Conservation (phyloP, 768 basidiomycete species). For the Chalciporus piperatus region DNA sequence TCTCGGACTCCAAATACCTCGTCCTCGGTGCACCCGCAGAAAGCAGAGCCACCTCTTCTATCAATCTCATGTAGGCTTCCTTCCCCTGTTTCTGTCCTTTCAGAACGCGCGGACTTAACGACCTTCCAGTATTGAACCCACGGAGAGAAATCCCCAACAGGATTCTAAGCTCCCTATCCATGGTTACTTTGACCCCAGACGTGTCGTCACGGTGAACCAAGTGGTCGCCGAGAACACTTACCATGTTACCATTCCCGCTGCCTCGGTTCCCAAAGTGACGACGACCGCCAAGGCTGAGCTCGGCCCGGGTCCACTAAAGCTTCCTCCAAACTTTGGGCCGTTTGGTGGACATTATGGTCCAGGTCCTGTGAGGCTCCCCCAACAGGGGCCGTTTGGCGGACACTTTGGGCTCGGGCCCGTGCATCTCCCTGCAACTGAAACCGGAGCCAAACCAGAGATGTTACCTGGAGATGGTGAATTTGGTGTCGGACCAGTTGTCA, state of each 20-base stretch:
- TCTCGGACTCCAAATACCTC: slow-evolving; percentile 32
- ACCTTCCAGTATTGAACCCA: slow-evolving; percentile 27
- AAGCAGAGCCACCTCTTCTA: slow-evolving; percentile 32
- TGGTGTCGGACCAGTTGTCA: slow-evolving; percentile 25
- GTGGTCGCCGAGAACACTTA: slow-evolving; percentile 26
- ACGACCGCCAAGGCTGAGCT: slow-evolving; percentile 18
- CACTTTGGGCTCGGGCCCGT: slow-evolving; percentile 19
- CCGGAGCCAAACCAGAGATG: slow-evolving; percentile 18
- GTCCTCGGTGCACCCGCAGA: slow-evolving; percentile 34
- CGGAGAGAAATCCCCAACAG: slow-evolving; percentile 23
- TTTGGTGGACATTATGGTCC: slow-evolving; percentile 23
- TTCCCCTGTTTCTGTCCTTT: not conserved
- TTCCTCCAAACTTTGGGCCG: slow-evolving; percentile 5
- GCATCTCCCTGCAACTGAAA: slow-evolving; percentile 18
- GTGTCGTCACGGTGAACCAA: slow-evolving; percentile 32
- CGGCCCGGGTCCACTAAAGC: slow-evolving; percentile 13
- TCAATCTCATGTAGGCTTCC: slow-evolving; percentile 38
- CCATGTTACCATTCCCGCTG: slow-evolving; percentile 23
- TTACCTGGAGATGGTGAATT: slow-evolving; percentile 29
- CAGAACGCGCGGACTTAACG: not conserved
- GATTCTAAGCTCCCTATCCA: slow-evolving; percentile 10
- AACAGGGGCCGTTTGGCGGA: slow-evolving; percentile 8
- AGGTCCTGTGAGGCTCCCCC: slow-evolving; percentile 17
- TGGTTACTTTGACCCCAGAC: slow-evolving; percentile 26
- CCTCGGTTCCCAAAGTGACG: slow-evolving; percentile 16